Evolutionary conservation across 768 basidiomycete species (phyloP).

Genomic region (Lactarius vividus): DNA sequence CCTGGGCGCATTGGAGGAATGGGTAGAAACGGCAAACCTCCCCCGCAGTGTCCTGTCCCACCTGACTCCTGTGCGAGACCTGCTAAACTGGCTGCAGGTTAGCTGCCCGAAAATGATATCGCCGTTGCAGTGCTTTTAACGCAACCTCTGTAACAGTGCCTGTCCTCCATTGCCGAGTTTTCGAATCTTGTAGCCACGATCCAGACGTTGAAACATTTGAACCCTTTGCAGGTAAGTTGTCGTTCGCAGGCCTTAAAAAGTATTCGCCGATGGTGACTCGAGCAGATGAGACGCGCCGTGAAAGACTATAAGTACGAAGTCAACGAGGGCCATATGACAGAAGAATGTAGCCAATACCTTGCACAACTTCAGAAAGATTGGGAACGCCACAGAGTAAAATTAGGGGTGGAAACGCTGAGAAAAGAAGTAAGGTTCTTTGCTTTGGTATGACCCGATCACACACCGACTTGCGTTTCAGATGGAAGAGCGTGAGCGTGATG

Average conservation of each 20-base stretch:
- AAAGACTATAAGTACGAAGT: slow-evolving; percentile 94
- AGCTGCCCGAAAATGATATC: background rate
- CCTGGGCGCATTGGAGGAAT: slow-evolving; percentile 81
- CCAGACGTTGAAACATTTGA: slow-evolving; percentile 80
- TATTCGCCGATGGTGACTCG: background rate
- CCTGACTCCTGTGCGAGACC: slow-evolving; percentile 79
- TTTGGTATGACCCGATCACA: background rate
- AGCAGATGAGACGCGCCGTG: slow-evolving; percentile 87
- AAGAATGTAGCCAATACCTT: slow-evolving; percentile 93
- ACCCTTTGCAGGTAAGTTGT: slow-evolving; percentile 79
- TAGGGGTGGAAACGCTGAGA: slow-evolving; percentile 80
- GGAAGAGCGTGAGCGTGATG: slow-evolving; percentile 63
- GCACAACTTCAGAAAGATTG: slow-evolving; percentile 96
- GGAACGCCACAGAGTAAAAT: slow-evolving; percentile 87
- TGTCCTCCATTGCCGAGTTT: slow-evolving; percentile 87
- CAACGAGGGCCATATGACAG: slow-evolving; percentile 87
- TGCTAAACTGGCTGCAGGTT: slow-evolving; percentile 82
- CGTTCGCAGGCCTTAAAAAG: background rate
- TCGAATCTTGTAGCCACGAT: slow-evolving; percentile 85
- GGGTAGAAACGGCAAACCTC: slow-evolving; percentile 79
- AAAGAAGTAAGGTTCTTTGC: slow-evolving; percentile 59
- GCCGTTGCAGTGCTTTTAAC: slow-evolving; percentile 25
- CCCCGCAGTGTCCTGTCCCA: slow-evolving; percentile 78
- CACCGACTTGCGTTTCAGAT: slow-evolving; percentile 44
- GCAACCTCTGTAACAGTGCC: slow-evolving; percentile 47